Base-by-base conservation (phyloP, 805 yeast species). In the Nakazawaea wyomingensis region DNA sequence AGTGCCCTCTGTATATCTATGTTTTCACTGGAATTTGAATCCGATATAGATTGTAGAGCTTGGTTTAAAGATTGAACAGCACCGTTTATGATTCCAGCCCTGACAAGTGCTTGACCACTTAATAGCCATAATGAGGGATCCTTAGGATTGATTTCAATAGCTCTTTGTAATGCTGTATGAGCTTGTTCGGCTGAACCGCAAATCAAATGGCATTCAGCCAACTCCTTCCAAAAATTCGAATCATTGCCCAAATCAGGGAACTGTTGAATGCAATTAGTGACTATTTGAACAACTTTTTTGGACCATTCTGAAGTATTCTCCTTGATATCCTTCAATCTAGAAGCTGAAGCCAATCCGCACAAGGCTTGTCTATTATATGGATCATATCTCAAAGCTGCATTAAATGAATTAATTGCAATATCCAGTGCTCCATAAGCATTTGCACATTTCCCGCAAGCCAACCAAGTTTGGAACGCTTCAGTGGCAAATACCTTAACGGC, bases 131-230 rank as follows among this genome's bases (percentile, higher is more conserved):
- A 55, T 17, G 66, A 55, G 1, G 82, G 68, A 49, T 76, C 76
- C 27, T 58, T 55, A 4, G 66, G 68, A 22, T 52, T 45, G 18
- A 67, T 47, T 30, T 57, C 63, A 4, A 74, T 51, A 3, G 74
- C 74, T 37, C 70, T 62, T 42, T 66, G 70, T 16, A 72, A 61
- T 2, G 74, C 61, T 38, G 64, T 68, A 50, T 75, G 78, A 0
- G 83, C 78, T 46, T 73, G 76, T 33, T 75, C 79, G 35, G 62
- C 64, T 45, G 73, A 65, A 28, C 74, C 72, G 7, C 71, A 49
- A 10, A 67, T 54, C 11, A 73, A 51, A 50, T 78, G 77, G 43
- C 79, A 71, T 46, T 74, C 76, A 0, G 78, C 69, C 40, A 78
- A 59, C 51, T 76, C 82, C 39, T 64, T 68, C 65, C 74, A 71